Conservation (phyloP, 2,329 filamentous ascomycete species). For the Nectriaceae sp. region DNA sequence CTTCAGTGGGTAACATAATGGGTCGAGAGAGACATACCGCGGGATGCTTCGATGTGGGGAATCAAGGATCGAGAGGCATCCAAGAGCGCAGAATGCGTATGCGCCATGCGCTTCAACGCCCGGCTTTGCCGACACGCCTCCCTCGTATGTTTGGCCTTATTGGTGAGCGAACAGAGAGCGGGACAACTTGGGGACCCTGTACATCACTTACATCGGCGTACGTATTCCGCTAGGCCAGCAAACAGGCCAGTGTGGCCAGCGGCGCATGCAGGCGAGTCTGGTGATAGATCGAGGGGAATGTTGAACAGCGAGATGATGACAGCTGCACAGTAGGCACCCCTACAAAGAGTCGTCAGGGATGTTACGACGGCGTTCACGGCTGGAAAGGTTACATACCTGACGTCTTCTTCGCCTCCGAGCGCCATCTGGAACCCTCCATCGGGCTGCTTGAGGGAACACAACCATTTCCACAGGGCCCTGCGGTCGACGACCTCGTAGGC, state of each 20-base stretch:
- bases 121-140: constrained; percentile 84
- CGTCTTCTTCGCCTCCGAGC: constrained; percentile 86
- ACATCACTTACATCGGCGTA: constrained; percentile 69
- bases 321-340: constrained; percentile 89
- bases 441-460: constrained; percentile 81
- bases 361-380: constrained; percentile 3
- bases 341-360: constrained; percentile 34
- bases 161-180: constrained; percentile 21
- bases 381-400: constrained; percentile 58
- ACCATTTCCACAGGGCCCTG: constrained; percentile 85
- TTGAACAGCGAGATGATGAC: constrained; percentile 82
- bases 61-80: constrained; percentile 83
- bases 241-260: constrained; percentile 66
- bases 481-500: constrained; percentile 78
- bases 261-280: constrained; percentile 67
- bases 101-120: constrained; percentile 92
- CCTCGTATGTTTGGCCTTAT: constrained; percentile 88
- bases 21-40: constrained; percentile 53
- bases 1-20: constrained; percentile 34
- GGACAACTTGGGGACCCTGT: constrained; percentile 14
- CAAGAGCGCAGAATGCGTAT: constrained; percentile 93
- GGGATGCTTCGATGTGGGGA: constrained; percentile 73
- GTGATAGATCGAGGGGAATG: constrained; percentile 77
- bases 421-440: constrained; percentile 91
- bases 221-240: constrained; percentile 75